phyloP scores from a whole-genome alignment of 2,329 filamentous ascomycete genomes.

The Claviceps spartinae region DNA sequence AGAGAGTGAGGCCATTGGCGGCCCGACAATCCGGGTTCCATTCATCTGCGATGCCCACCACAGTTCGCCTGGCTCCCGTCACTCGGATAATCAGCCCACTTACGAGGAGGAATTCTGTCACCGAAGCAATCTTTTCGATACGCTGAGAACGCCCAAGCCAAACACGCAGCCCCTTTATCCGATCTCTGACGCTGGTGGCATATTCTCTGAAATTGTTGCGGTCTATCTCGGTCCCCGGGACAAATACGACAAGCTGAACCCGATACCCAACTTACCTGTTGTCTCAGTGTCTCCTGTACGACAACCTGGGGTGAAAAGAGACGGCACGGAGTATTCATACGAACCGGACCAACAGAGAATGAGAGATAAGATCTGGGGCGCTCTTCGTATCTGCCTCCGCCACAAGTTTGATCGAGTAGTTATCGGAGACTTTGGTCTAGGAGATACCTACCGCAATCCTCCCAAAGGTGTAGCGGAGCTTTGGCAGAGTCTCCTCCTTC shows the following conservation, averaged over 20 bases:
- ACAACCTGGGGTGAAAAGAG: constrained; percentile 58
- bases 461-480: constrained; percentile 50
- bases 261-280: constrained; percentile 51
- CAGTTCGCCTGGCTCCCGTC: constrained; percentile 63
- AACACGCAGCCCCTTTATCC: constrained; percentile 49
- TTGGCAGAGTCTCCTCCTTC: constrained; percentile 51
- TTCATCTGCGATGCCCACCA: constrained; percentile 66
- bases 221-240: constrained; percentile 60
- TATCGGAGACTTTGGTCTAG: constrained; percentile 51
- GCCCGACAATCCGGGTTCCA: constrained; percentile 33
- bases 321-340: constrained; percentile 58
- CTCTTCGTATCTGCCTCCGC: constrained; percentile 54
- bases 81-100: constrained; percentile 47
- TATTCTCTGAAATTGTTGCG: constrained; percentile 58
- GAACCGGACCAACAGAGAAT: constrained; percentile 57
- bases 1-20: constrained; percentile 19
- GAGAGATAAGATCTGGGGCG: constrained; percentile 57
- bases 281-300: constrained; percentile 60
- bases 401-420: constrained; percentile 43
- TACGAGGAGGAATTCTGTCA: constrained; percentile 57
- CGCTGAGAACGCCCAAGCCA: constrained; percentile 44
- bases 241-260: constrained; percentile 42
- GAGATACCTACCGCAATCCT: constrained; percentile 50
- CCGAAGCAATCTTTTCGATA: neutral
- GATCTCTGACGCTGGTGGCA: constrained; percentile 54